Conservation (phyloP, 441 rosid genomes). For the Erodium texanum region DNA sequence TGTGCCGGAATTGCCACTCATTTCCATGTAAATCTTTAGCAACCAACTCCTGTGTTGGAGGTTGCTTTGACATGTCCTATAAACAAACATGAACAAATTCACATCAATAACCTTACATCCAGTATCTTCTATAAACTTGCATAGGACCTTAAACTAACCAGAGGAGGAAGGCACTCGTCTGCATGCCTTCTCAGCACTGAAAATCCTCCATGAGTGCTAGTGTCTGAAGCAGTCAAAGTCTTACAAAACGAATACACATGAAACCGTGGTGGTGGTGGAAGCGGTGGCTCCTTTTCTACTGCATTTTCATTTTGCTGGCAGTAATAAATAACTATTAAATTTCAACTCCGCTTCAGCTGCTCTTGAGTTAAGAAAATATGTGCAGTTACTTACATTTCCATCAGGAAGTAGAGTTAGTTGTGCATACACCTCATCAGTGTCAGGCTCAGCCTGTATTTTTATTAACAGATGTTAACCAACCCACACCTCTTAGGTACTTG, state of each 20-base stretch:
- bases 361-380: background rate
- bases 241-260: conserved; percentile 95
- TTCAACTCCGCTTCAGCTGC: conserved; percentile 6
- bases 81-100: background rate
- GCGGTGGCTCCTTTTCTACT: conserved; percentile 49
- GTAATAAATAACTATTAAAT: background rate
- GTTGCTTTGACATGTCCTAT: conserved; percentile 95
- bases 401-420: conserved; percentile 86
- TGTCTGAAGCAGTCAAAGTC: conserved; percentile 93
- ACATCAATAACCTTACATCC: background rate
- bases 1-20: conserved; percentile 93
- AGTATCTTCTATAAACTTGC: background rate
- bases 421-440: conserved; percentile 90
- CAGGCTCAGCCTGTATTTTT: conserved; percentile 75
- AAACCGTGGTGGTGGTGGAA: conserved; percentile 51
- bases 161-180: conserved; percentile 94
- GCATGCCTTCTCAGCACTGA: conserved; percentile 97
- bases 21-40: conserved; percentile 90
- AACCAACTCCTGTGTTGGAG: conserved; percentile 89
- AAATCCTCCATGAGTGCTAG: conserved; percentile 98
- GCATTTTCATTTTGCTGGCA: conserved; percentile 65
- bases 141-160: conserved; percentile 42
- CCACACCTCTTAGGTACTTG: no score
- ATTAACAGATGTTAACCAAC: no score
- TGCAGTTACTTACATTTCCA: conserved; percentile 32